Percentiles rank a stretch among this genome's conserved stretches.
These are phyloP conservation scores for Corymbia calophylla DNA, from an alignment of 441 rosid genomes.

Conservation along the genomic window DNA sequence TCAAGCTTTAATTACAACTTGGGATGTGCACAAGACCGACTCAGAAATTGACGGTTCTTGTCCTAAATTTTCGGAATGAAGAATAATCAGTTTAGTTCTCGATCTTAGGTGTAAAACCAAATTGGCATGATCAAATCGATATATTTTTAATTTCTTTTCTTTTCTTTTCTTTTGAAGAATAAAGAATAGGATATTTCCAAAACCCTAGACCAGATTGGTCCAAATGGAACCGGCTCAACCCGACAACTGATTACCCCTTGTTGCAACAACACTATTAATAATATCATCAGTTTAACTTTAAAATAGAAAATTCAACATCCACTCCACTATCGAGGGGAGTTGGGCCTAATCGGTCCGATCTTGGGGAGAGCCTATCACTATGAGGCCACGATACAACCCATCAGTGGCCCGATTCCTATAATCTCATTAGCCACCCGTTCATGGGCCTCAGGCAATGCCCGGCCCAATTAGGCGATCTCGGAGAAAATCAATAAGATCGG, in stretches of 20 bases:
- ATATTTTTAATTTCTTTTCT: neutral
- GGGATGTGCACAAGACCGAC: fast-evolving
- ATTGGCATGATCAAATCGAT: fast-evolving
- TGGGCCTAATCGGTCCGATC: neutral
- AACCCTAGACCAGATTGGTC: neutral
- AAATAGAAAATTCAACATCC: neutral
- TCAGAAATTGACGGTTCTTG: fast-evolving
- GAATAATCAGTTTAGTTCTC: fast-evolving
- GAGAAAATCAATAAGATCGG: neutral
- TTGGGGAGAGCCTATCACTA: neutral
- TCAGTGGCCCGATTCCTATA: neutral
- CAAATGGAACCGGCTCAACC: neutral
- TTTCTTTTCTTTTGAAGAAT: neutral
- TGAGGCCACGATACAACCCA: neutral
- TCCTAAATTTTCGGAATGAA: neutral
- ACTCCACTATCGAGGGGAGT: neutral
- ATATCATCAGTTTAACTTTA: neutral
- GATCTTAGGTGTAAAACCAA: fast-evolving
- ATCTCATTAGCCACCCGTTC: neutral
- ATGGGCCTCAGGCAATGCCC: neutral
- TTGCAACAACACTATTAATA: neutral
- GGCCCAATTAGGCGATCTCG: neutral
- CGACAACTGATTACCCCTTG: neutral
- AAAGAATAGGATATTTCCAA: neutral
- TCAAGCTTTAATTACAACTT: neutral